Evolutionary conservation across 345 rosid species (phyloP), one percentile per base, ranked within the genome.

Genomic region (Lepidium didymum): DNA sequence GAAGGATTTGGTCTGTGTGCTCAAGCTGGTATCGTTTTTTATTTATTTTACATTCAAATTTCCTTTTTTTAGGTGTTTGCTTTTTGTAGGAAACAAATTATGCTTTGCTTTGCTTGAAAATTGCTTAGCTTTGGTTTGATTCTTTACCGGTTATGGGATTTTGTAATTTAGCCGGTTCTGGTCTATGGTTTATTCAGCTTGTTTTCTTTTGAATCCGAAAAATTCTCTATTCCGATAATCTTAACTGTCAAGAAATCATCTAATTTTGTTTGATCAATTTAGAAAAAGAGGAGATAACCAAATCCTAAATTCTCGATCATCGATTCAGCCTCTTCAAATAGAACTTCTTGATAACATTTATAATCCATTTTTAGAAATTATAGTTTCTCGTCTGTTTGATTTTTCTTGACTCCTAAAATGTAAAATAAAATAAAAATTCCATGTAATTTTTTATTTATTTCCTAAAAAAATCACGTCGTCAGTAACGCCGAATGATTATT

Each of bases 121-220:
- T 18, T 64, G 45, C 31, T 56, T 72, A 64, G 52, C 33, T 50
- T 47, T 50, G 55, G 60, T 66, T 13, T 58, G 55, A 51, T 58
- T 31, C 52, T 64, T 38, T 59, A 66, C 55, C 62, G 77, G 67
- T 73, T 58, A 16, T 8, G 23, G 47, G 68, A 52, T 66, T 58
- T 73, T 64, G 73, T 51, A 51, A 43, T 43, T 35, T 59, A 73
- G 59, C 40, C 67, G 67, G 68, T 66, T 42, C 13, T n/a, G 38
- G 46, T 65, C 15, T 33, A 33, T 57, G 70, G 53, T 72, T 45
- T 37, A 47, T 41, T 72, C 33, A 64, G 21, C 14, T 63, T 64
- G 34, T 47, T 56, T 33, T 47, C 44, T 29, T 38, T 9, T 7
- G 27, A 29, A 8, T 47, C 76, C 76, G 58, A 4, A 63, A 65